Conservation (phyloP, 192 early-diverging fungal species). For the Martensiomyces pterosporus region DNA sequence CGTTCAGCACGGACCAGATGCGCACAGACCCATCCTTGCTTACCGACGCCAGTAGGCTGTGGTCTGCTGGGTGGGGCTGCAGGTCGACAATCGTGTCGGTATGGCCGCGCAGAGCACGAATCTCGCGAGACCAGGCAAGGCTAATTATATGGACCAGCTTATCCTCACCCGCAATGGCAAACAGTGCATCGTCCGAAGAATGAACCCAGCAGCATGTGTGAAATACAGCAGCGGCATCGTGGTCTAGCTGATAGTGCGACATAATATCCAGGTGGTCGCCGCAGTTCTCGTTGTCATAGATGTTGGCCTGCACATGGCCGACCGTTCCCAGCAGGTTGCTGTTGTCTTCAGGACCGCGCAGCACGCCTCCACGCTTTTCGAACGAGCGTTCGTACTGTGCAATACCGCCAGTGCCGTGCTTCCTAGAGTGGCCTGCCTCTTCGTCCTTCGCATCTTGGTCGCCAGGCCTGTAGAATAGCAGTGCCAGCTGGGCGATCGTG, state of each 20-base stretch:
- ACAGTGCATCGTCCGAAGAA: constrained; percentile 60
- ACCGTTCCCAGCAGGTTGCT: constrained; percentile 74
- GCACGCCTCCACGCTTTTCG: constrained; percentile 67
- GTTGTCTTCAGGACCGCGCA: constrained; percentile 60
- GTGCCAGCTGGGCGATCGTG: constrained; percentile 68
- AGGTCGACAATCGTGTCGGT: constrained; percentile 58
- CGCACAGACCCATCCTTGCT: constrained; percentile 70
- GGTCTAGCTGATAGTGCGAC: constrained; percentile 72
- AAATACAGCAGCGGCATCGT: constrained; percentile 35
- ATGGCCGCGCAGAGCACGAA: constrained; percentile 59
- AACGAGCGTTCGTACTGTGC: constrained; percentile 51
- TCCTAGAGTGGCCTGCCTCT: background rate
- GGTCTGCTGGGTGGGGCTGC: constrained; percentile 64
- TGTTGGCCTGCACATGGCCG: constrained; percentile 68
- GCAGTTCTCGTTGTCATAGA: constrained; percentile 92
- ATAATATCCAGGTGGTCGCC: constrained; percentile 92
- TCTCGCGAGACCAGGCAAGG: constrained; percentile 66
- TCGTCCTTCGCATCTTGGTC: constrained; percentile 22
- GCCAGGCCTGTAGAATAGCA: constrained; percentile 64
- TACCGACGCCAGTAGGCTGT: constrained; percentile 63
- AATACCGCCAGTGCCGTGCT: constrained; percentile 51
- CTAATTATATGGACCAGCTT: constrained; percentile 66
- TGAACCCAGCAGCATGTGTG: constrained; percentile 72
- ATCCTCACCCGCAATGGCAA: constrained; percentile 67
- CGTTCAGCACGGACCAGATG: constrained; percentile 70